A percentile compares a stretch with the other conserved stretches of the same genome.
These are phyloP conservation scores for Aspergillus terreus DNA, from an alignment of 2,329 filamentous ascomycete genomes.

Conservation along the genomic window DNA sequence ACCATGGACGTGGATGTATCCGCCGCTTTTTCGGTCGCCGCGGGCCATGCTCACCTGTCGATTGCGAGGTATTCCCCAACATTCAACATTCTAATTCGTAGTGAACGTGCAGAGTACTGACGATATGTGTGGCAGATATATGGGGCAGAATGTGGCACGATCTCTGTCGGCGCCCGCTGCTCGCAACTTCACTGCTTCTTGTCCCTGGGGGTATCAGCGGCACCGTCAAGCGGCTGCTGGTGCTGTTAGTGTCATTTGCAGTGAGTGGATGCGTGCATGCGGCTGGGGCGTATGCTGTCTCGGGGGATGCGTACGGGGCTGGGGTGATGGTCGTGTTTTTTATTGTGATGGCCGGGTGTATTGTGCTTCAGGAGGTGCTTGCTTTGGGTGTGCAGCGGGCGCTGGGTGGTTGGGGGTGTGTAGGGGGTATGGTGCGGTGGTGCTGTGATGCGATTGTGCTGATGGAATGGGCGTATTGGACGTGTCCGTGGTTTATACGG, in stretches of 20 bases:
- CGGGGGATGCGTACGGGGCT: not conserved
- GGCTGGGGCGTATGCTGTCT: constrained; percentile 12
- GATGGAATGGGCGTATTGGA: constrained; percentile 10
- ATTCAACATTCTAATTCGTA: no score
- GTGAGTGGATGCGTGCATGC: constrained; percentile 12
- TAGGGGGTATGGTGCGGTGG: constrained; percentile 3
- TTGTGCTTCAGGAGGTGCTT: constrained; percentile 10
- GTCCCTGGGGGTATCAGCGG: not conserved
- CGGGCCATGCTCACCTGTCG: constrained; percentile 8
- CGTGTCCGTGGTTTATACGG: constrained; percentile 15
- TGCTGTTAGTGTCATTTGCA: constrained; percentile 9
- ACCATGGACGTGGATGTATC: constrained; percentile 15
- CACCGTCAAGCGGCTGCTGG: no score
- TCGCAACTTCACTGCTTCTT: constrained; percentile 7
- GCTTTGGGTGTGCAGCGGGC: not conserved
- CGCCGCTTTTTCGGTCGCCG: constrained; percentile 12
- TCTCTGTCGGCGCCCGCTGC: constrained; percentile 13
- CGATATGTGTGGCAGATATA: constrained; percentile 6
- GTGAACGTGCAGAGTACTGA: no score
- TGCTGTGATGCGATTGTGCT: constrained; percentile 7
- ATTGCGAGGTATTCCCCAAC: constrained; percentile 7
- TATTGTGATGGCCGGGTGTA: constrained; percentile 8
- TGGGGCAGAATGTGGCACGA: constrained; percentile 19
- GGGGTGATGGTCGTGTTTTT: constrained; percentile 17
- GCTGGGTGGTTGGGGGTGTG: not conserved